Conservation (phyloP, 768 basidiomycete genomes). For the Fibroporia radiculosa region DNA sequence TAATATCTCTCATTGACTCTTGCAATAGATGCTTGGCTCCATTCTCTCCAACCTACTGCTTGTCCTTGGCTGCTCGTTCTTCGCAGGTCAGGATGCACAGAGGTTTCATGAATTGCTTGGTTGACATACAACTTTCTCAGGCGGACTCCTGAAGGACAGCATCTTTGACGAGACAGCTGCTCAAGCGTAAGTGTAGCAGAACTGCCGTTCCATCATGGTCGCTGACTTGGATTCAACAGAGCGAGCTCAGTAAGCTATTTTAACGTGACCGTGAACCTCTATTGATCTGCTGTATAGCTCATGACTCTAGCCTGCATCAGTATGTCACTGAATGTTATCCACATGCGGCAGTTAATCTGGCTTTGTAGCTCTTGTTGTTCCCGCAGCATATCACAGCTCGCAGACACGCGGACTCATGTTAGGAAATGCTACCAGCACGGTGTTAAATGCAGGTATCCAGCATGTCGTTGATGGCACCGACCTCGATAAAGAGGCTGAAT, state of each 20-base stretch:
- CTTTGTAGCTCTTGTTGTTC: conserved; percentile 67
- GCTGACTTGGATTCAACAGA: conserved; percentile 15
- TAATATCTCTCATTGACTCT: conserved; percentile 2
- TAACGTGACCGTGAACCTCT: background rate
- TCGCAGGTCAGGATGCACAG: conserved; percentile 48
- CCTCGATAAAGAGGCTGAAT: conserved; percentile 14
- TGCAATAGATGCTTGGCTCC: conserved; percentile 72
- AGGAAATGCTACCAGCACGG: conserved; percentile 4
- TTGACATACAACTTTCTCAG: conserved; percentile 23
- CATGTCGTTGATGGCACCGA: conserved; percentile 12
- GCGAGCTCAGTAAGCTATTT: conserved; percentile 31
- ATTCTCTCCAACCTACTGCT: conserved; percentile 86
- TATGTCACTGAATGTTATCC: conserved; percentile 27
- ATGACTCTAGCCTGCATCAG: conserved; percentile 87
- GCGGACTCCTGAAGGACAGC: conserved; percentile 65
- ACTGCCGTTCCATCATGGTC: conserved; percentile 4
- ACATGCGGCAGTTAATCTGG: background rate
- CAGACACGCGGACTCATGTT: too few species aligned
- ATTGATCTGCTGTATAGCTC: conserved; percentile 33
- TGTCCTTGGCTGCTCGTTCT: conserved; percentile 86
- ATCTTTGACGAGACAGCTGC: conserved; percentile 79
- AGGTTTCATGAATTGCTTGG: background rate
- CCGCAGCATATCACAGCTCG: conserved; percentile 73
- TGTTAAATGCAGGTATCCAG: background rate
- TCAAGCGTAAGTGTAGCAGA: conserved; percentile 57